Evolutionary conservation across 345 rosid species (phyloP).

Genomic region (Eucalyptus polybractea): DNA sequence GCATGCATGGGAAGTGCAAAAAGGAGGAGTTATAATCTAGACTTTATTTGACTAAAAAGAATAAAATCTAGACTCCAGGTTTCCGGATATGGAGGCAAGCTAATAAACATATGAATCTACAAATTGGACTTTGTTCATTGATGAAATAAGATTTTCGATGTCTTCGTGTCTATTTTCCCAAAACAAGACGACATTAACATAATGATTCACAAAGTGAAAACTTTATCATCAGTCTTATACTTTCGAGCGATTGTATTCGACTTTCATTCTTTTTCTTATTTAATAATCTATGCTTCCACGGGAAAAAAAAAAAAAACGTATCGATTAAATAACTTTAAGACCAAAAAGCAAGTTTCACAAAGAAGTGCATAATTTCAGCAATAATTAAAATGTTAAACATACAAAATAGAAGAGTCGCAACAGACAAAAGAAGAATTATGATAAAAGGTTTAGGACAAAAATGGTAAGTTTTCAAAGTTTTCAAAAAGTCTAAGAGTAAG

Average conservation of each 20-base stretch:
- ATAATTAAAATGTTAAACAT: neutral
- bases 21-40: neutral
- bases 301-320: neutral
- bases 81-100: neutral
- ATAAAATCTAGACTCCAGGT: neutral
- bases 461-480: fast-evolving
- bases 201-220: neutral
- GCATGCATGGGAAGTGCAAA: neutral
- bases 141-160: neutral
- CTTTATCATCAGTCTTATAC: neutral
- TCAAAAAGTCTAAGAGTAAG: fast-evolving
- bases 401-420: neutral
- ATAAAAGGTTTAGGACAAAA: neutral
- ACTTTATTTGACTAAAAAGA: neutral
- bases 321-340: fast-evolving
- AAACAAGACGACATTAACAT: neutral
- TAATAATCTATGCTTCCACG: neutral
- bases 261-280: neutral
- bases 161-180: neutral
- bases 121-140: neutral
- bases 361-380: neutral
- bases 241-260: neutral
- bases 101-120: neutral
- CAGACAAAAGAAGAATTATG: neutral
- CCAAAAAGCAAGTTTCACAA: neutral